These are phyloP conservation scores for Penicillium alfredii DNA, from an alignment of 495 filamentous ascomycete species.

Conservation along the genomic window DNA sequence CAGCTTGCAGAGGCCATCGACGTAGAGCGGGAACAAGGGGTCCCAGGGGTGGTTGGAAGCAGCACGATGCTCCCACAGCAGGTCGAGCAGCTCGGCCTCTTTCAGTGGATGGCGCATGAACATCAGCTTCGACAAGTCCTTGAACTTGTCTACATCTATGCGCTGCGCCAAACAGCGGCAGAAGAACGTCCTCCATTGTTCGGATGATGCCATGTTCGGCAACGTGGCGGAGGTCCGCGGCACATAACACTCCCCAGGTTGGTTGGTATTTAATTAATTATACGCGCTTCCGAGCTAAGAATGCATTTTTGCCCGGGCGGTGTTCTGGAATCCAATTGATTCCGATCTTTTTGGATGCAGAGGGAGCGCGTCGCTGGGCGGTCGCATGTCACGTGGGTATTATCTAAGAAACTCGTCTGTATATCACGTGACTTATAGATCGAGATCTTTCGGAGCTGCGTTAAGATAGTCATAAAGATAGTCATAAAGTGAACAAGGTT, in stretches of 20 bases:
- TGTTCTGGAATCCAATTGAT: no score
- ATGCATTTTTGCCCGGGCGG: conserved; percentile 6
- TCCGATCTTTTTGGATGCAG: no score
- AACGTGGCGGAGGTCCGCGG: conserved; percentile 12
- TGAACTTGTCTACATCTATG: conserved; percentile 41
- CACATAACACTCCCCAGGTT: conserved; percentile 5
- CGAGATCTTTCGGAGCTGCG: no score
- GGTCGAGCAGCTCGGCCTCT: conserved; percentile 47
- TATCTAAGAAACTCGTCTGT: no score
- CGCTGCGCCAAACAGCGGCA: conserved; percentile 38
- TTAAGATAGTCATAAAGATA: no score
- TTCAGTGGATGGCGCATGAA: conserved; percentile 26
- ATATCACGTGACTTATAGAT: no score
- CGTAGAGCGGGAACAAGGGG: conserved; percentile 57
- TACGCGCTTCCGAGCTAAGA: no score
- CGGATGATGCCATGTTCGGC: conserved; percentile 22
- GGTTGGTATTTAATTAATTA: no score
- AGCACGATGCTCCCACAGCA: conserved; percentile 51
- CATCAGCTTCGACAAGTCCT: conserved; percentile 31
- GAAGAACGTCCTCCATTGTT: conserved; percentile 43
- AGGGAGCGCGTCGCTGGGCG: no score
- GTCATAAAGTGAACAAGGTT: no score
- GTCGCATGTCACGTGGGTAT: conserved; percentile 15
- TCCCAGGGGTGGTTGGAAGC: conserved; percentile 50
- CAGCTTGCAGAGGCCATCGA: conserved; percentile 52